These are phyloP conservation scores for Yamadazyma trypodendri DNA, from an alignment of 1,139 yeast species.

Conservation along the genomic window DNA sequence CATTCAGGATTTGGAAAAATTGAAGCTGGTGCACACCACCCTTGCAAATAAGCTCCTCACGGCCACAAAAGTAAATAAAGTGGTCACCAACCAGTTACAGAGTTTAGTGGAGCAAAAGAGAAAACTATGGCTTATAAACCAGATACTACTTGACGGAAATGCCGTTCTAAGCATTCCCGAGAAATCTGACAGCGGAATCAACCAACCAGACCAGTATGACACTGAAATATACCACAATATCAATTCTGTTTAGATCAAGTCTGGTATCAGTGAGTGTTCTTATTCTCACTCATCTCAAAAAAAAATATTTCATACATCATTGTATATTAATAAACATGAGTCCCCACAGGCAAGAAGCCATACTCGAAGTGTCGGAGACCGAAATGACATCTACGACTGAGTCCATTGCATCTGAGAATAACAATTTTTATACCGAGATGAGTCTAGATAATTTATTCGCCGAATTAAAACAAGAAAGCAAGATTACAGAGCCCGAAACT, in stretches of 20 bases:
- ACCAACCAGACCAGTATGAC: constrained; percentile 28
- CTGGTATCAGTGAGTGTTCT: background rate
- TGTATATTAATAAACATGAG: constrained; percentile 9
- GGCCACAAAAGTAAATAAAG: constrained; percentile 46
- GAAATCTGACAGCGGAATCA: background rate
- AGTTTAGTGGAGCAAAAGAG: constrained; percentile 31
- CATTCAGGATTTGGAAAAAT: constrained; percentile 18
- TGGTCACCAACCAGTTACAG: constrained; percentile 43
- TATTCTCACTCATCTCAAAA: constrained; percentile 10
- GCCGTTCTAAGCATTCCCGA: constrained; percentile 36
- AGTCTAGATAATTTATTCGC: constrained; percentile 33
- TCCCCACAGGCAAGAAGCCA: constrained; percentile 9
- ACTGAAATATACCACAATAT: constrained; percentile 22
- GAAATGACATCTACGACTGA: constrained; percentile 17
- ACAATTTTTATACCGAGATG: constrained; percentile 9
- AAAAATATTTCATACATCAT: constrained; percentile 1
- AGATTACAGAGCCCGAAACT: constrained; percentile 12
- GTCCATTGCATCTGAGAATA: constrained; percentile 10
- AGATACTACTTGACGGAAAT: constrained; percentile 54
- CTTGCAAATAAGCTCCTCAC: constrained; percentile 33
- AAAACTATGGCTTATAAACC: constrained; percentile 56
- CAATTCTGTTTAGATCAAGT: background rate
- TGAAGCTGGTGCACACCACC: constrained; percentile 20
- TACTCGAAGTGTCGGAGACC: constrained; percentile 16
- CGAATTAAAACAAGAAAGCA: constrained; percentile 27